Base-by-base conservation (phyloP, 441 rosid genomes). In the Corymbia citriodora region DNA sequence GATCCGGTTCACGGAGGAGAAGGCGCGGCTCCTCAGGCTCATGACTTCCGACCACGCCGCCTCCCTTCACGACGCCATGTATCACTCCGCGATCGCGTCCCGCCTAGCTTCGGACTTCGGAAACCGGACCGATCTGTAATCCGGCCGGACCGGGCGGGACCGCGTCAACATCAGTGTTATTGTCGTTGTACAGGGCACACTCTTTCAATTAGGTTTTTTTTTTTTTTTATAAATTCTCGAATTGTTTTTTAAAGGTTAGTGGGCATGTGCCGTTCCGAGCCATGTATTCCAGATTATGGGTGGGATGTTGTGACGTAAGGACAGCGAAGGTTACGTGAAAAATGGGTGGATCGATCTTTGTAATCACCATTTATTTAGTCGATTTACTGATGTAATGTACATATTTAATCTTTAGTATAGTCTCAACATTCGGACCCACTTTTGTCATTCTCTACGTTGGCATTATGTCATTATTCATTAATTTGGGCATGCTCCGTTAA, bases 71-170 rank as follows among this genome's bases (percentile, higher is more conserved):
- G 94, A 94, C 49, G 87, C 92, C 88, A 96, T 96, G 97, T 96
- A 95, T 92, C 97, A 95, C 91, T 96, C 97, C 0, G 94, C 96
- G 55, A 95, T 97, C 65, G 95, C 98, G 3, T 93, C 97, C 21
- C 94, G 97, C 36, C 92, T 96, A 8, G 99, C 97, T 7, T 94
- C 93, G 12, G 93, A 95, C 21, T 50, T 87, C 0, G 49, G 91
- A 87, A 88, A 83, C 11, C 61, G 21, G 79, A 53, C 89, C 21
- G 40, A 88, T 40, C 29, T 21, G 1, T 74, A 40, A 40, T 21
- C 9, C 3, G 15, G 27, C 18, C 0, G 1, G 15, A 74, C 29
- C 17, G 27, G 63, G 25, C 68, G n/a, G 16, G 15, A 72, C 9
- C 1, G 0, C 10, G 50, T 36, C 13, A 3, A 74, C 7, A 74